Evolutionary conservation across 1,284 basidiomycete species (phyloP), one percentile per base, ranked within the genome.

Genomic region (Athelia sp.): DNA sequence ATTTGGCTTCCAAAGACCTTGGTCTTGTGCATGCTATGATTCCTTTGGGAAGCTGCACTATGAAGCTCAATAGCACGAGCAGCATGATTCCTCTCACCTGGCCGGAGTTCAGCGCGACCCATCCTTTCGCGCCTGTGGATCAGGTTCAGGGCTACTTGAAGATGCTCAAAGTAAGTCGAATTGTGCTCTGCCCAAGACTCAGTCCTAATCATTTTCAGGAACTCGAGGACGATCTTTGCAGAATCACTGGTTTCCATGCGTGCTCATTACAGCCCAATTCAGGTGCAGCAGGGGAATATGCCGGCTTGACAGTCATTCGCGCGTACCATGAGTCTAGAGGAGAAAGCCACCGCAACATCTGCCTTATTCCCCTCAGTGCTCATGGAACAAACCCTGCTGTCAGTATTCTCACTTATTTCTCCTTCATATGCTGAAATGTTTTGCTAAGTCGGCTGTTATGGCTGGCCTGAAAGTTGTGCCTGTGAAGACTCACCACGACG

Each of bases 251-350:
- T 22, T 98, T 98, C 74, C 82, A 92, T 54, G 86, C 93, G 15
- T 93, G 94, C 55, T 96, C 93, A 3, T 76, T 99, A 29, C 96
- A 99, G 68, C 96, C 96, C 49, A 99, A 99, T 71, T 98, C 95
- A 21, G 96, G 96, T 52, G 96, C 96, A 13, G 93, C 88, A 48
- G 96, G 96, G 42, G 96, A 99, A 72, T 99, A 95, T 62, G 84
- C 96, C 32, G 96, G 96, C 23, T 79, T 99, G 31, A 88, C 82
- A 48, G 89, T 98, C 55, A 98, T 99, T 64, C 81, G 89, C 46
- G 95, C 94, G 8, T 99, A 96, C 69, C 93, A 97, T 63, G 87
- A 90, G 63, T 90, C 90, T 48, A 83, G 86, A 29, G 92, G 91
- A 29, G 84, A 99, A 62, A 78, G 76, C 4, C 83, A 96, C 60